These are phyloP conservation scores for Xylaria sp. DNA, from an alignment of 2,329 filamentous ascomycete genomes.

Conservation along the genomic window DNA sequence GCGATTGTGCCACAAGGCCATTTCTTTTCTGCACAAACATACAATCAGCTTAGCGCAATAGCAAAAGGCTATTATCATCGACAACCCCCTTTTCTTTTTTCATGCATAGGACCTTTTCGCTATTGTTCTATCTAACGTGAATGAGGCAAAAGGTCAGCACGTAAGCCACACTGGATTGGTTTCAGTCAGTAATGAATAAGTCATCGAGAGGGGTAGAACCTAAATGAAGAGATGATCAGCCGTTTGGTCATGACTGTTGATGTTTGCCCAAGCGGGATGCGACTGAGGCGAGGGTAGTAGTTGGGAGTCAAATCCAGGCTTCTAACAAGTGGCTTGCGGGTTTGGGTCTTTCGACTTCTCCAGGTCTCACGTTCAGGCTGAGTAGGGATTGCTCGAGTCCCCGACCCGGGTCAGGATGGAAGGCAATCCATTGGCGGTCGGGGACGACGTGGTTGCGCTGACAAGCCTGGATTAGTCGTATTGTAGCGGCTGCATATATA, in stretches of 20 bases:
- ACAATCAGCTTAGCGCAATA: neutral
- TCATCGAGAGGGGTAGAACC: constrained; percentile 1
- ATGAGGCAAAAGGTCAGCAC: neutral
- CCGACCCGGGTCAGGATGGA: constrained; percentile 23
- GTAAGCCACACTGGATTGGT: constrained; percentile 14
- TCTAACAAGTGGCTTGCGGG: constrained; percentile 26
- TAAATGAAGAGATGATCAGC: constrained; percentile 7
- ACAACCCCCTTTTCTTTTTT: constrained; percentile 25
- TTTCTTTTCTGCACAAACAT: constrained; percentile 4
- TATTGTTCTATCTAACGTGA: constrained; percentile 1
- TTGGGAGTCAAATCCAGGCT: constrained; percentile 32
- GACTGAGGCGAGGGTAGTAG: constrained; percentile 16
- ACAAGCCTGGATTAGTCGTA: constrained; percentile 27
- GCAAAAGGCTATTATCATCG: constrained; percentile 22
- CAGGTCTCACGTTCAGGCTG: constrained; percentile 37
- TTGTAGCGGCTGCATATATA: constrained; percentile 31
- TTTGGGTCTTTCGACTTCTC: constrained; percentile 15
- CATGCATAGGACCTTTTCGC: constrained; percentile 22
- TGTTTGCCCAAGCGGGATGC: constrained; percentile 11
- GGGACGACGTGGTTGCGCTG: constrained; percentile 31
- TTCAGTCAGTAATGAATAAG: constrained; percentile 3
- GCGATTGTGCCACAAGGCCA: constrained; percentile 19
- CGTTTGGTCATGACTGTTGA: constrained; percentile 2
- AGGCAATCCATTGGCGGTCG: constrained; percentile 26
- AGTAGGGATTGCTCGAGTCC: constrained; percentile 27